phyloP scores from a whole-genome alignment of 495 filamentous ascomycete genomes.

The Hypoxylon intermedium region DNA sequence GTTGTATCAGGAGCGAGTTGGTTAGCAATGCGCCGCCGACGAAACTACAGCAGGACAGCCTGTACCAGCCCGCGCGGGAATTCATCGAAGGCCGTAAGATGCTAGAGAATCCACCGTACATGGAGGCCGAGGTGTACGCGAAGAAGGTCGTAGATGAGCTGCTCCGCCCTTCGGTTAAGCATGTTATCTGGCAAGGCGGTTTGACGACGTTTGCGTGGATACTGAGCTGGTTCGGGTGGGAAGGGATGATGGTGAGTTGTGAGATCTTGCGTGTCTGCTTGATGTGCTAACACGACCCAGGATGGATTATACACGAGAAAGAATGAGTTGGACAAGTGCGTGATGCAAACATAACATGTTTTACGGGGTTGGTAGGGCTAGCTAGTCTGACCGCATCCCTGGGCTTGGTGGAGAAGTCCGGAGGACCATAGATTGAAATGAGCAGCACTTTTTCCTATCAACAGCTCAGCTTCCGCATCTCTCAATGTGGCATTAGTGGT shows the following conservation, averaged over 20 bases:
- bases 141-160: constrained; percentile 26
- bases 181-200: constrained; percentile 32
- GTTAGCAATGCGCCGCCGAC: constrained; percentile 30
- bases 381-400: too few relatives aligned
- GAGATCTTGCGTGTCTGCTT: not conserved
- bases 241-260: constrained; percentile 38
- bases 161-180: constrained; percentile 22
- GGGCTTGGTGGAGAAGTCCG: too few relatives aligned
- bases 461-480: not conserved
- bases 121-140: constrained; percentile 25
- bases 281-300: not conserved
- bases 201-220: constrained; percentile 33
- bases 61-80: constrained; percentile 34
- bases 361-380: too few relatives aligned
- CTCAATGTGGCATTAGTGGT: constrained; percentile 23
- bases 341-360: not conserved
- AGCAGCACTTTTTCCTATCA: too few relatives aligned
- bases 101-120: constrained; percentile 9
- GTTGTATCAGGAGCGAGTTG: constrained; percentile 28
- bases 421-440: too few relatives aligned
- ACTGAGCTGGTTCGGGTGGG: constrained; percentile 41
- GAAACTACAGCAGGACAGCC: constrained; percentile 31
- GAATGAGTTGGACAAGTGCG: constrained; percentile 13
- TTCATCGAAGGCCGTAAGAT: constrained; percentile 38
- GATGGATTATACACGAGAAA: constrained; percentile 20